A percentile compares a stretch with the other conserved stretches of the same genome.
phyloP scores from a whole-genome alignment of 2,329 filamentous ascomycete genomes.

The Blastomyces gilchristii region DNA sequence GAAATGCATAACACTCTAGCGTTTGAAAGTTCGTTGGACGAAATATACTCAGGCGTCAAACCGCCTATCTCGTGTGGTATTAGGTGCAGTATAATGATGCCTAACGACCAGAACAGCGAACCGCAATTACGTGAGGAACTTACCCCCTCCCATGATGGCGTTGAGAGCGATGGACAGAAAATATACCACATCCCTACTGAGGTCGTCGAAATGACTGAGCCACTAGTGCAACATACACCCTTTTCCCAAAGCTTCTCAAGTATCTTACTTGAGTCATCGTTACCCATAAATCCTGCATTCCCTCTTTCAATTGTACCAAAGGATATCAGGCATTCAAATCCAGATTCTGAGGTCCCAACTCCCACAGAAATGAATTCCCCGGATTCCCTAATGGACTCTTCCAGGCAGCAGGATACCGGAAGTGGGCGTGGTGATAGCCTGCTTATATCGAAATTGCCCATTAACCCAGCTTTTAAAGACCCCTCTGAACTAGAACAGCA shows the following conservation, averaged over 20 bases:
- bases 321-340: neutral
- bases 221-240: neutral
- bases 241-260: neutral
- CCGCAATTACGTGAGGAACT: neutral
- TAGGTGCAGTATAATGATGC: slow-evolving; percentile 9
- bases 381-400: neutral
- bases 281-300: slow-evolving; percentile 16
- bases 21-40: slow-evolving; percentile 7
- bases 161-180: neutral
- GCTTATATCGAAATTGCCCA: slow-evolving; percentile 25
- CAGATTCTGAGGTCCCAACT: slow-evolving; percentile 9
- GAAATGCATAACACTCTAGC: slow-evolving; percentile 12
- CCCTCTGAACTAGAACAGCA: slow-evolving; percentile 1
- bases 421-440: slow-evolving; percentile 12
- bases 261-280: slow-evolving; percentile 5
- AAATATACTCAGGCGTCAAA: slow-evolving; percentile 20
- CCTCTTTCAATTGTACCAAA: neutral
- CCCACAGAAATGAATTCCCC: neutral
- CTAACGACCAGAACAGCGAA: neutral
- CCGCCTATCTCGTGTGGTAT: slow-evolving; percentile 17
- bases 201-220: neutral
- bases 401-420: neutral
- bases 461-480: slow-evolving; percentile 24
- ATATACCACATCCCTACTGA: neutral
- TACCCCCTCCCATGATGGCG: neutral